Evolutionary conservation across 495 filamentous ascomycete genomes (phyloP).

Genomic region (Podospora pseudopauciseta): DNA sequence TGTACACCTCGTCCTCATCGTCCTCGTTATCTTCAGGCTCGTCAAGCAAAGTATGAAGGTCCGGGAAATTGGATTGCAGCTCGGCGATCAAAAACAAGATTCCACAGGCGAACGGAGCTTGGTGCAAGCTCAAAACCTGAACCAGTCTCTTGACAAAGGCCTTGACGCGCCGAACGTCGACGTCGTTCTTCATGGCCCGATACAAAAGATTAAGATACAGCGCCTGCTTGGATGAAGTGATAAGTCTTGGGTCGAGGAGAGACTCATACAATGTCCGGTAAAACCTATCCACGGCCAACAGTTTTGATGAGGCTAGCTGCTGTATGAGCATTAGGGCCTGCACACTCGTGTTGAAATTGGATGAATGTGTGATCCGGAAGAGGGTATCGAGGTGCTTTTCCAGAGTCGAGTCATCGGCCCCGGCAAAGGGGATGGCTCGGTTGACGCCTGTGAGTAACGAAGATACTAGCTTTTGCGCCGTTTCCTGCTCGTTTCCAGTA

Average conservation of each 20-base stretch:
- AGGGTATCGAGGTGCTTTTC: conserved; percentile 88
- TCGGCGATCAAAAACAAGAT: conserved; percentile 83
- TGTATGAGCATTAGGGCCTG: conserved; percentile 95
- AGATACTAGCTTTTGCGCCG: conserved; percentile 82
- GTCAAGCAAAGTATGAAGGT: conserved; percentile 67
- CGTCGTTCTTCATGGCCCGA: conserved; percentile 78
- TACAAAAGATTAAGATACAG: conserved; percentile 91
- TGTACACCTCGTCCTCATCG: conserved; percentile 39
- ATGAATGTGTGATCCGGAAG: conserved; percentile 92
- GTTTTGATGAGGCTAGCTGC: conserved; percentile 76
- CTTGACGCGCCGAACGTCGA: conserved; percentile 83
- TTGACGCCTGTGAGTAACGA: conserved; percentile 91
- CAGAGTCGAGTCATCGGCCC: conserved; percentile 70
- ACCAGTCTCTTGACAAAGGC: conserved; percentile 91
- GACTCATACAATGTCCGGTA: conserved; percentile 95
- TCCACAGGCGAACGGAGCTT: conserved; percentile 87
- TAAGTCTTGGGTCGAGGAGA: conserved; percentile 80
- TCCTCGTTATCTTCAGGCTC: conserved; percentile 61
- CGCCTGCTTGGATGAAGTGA: conserved; percentile 89
- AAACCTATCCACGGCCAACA: conserved; percentile 77
- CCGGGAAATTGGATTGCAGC: conserved; percentile 69
- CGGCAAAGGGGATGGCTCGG: conserved; percentile 88
- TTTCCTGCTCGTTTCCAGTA: conserved; percentile 48
- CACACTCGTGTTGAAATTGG: conserved; percentile 97
- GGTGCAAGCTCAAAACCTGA: conserved; percentile 81